These are phyloP conservation scores for Pseudonitzschia multistriata DNA, from an alignment of 108 stramenopile genomes.

Conservation along the genomic window DNA sequence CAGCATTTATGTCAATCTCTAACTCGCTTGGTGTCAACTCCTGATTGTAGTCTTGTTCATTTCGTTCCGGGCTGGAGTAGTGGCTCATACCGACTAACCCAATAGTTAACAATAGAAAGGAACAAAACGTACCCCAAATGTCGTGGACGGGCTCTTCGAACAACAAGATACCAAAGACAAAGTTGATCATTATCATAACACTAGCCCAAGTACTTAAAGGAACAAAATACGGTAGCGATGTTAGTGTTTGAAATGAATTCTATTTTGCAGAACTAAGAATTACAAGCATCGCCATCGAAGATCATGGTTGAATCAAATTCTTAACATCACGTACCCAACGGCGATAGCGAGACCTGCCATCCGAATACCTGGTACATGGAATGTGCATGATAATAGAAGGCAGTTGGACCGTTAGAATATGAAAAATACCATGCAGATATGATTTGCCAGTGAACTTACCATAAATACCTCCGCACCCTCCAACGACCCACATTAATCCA, in stretches of 20 bases:
- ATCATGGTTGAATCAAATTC: background rate
- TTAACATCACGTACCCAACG: slow-evolving; percentile 33
- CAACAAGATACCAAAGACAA: slow-evolving; percentile 61
- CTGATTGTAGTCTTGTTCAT: background rate
- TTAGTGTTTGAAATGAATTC: too few species aligned
- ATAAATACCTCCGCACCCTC: slow-evolving; percentile 35
- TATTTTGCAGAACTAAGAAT: too few species aligned
- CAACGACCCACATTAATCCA: slow-evolving; percentile 66
- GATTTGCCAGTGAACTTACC: slow-evolving; percentile 6
- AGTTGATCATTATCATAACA: slow-evolving; percentile 63
- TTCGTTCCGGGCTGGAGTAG: slow-evolving; percentile 28
- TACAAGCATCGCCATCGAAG: too few species aligned
- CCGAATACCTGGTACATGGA: slow-evolving; percentile 34
- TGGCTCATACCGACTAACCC: slow-evolving; percentile 53
- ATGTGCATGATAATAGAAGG: background rate
- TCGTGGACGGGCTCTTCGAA: slow-evolving; percentile 60
- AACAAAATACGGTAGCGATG: background rate
- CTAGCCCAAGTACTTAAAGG: slow-evolving; percentile 54
- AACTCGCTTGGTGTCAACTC: background rate
- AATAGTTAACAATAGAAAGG: slow-evolving; percentile 33
- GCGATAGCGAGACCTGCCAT: slow-evolving; percentile 71
- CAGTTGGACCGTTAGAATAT: background rate
- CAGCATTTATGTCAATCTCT: background rate
- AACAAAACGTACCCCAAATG: slow-evolving; percentile 25
- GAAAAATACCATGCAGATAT: background rate